Evolutionary conservation across 495 filamentous ascomycete genomes (phyloP).

Genomic region (Talaromyces adpressus): DNA sequence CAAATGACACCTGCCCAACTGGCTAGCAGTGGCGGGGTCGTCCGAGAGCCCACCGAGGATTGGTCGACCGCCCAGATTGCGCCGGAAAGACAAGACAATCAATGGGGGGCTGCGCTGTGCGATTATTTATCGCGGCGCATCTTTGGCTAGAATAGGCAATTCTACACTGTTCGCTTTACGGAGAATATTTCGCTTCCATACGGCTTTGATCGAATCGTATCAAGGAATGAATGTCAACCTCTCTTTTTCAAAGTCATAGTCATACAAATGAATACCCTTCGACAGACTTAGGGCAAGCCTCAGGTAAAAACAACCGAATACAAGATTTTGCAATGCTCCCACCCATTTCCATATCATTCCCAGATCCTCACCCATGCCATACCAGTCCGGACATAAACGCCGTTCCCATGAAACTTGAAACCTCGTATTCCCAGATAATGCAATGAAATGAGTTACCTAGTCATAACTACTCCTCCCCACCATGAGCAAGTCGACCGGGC

Average conservation of each 20-base stretch:
- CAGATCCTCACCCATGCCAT: neutral
- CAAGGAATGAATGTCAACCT: too few species aligned
- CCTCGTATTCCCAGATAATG: neutral
- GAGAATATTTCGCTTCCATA: neutral
- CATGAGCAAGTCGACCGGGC: slow-evolving; percentile 56
- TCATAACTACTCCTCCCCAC: slow-evolving; percentile 29
- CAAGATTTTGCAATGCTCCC: neutral
- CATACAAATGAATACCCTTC: neutral
- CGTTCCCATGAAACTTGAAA: neutral
- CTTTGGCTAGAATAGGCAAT: neutral
- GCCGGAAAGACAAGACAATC: neutral
- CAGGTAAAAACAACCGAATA: neutral
- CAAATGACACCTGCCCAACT: slow-evolving; percentile 1
- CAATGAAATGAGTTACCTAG: neutral
- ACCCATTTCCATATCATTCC: neutral
- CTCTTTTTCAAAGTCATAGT: neutral
- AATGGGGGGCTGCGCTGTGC: neutral
- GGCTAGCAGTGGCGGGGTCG: slow-evolving; percentile 2
- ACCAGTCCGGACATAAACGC: neutral
- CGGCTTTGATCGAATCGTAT: too few species aligned
- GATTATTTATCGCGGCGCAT: neutral
- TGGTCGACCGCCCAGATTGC: neutral
- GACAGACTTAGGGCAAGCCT: neutral
- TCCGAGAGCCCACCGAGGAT: neutral
- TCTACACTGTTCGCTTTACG: neutral